Percentiles rank a stretch among this genome's conserved stretches.
Evolutionary conservation across 192 early-diverging fungal species (phyloP).

Genomic region (Coemansia sp.): DNA sequence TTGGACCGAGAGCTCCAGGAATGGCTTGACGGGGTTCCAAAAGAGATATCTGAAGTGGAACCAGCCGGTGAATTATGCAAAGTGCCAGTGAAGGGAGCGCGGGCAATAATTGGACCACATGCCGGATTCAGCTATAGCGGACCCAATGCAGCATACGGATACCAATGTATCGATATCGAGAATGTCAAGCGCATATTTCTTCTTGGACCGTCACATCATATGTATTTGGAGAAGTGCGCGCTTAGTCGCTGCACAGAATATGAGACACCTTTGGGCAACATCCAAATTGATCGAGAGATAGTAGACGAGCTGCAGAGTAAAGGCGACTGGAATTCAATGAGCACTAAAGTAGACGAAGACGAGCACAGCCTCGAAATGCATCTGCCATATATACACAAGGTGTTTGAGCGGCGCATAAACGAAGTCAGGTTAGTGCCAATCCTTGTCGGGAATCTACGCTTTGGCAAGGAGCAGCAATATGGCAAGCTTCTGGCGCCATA

Average conservation of each 20-base stretch:
- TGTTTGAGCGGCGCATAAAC: conserved; percentile 64
- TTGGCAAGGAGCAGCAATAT: conserved; percentile 62
- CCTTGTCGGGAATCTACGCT: conserved; percentile 74
- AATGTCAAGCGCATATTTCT: conserved; percentile 79
- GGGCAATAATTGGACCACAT: conserved; percentile 61
- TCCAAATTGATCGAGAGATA: conserved; percentile 62
- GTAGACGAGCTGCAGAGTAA: conserved; percentile 65
- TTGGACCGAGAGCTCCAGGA: conserved; percentile 27
- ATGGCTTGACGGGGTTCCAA: conserved; percentile 40
- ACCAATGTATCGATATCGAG: conserved; percentile 64
- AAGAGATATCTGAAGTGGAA: conserved; percentile 16
- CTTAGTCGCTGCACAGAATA: conserved; percentile 70
- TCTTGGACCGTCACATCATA: conserved; percentile 91
- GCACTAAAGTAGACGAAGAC: conserved; percentile 70
- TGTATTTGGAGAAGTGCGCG: conserved; percentile 77
- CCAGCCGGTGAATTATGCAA: conserved; percentile 13
- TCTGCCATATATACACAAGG: conserved; percentile 83
- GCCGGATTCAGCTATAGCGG: conserved; percentile 91
- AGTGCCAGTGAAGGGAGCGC: conserved; percentile 21
- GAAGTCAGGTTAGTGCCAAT: conserved; percentile 82
- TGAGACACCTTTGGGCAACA: conserved; percentile 85
- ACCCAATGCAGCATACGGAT: conserved; percentile 87
- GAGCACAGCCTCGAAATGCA: conserved; percentile 99
- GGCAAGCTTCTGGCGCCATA: conserved; percentile 76
- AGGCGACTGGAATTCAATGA: conserved; percentile 65